A percentile compares a stretch with the other conserved stretches of the same genome.
Conservation (phyloP, 768 basidiomycete species). For the Trametes villosa region DNA sequence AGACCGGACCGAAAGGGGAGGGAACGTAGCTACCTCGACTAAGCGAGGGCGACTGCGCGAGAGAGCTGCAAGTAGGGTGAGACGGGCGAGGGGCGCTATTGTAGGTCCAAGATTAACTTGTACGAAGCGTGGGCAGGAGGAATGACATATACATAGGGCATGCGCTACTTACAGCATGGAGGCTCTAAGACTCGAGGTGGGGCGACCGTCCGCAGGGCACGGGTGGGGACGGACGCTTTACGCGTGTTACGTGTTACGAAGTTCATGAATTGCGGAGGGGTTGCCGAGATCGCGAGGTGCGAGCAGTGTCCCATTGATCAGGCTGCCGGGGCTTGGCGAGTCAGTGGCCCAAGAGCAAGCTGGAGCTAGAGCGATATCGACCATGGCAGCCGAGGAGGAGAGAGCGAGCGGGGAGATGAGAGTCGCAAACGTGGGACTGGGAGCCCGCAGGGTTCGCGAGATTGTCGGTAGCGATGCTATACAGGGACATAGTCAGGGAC, state of each 20-base stretch:
- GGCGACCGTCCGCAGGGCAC: neutral
- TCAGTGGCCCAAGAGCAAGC: neutral
- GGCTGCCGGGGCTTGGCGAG: neutral
- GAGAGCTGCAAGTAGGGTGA: neutral
- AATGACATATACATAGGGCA: neutral
- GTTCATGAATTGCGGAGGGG: neutral
- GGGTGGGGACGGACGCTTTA: constrained; percentile 10
- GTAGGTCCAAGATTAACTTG: neutral
- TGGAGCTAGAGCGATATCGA: neutral
- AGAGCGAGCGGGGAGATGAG: too few species aligned
- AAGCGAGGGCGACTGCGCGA: neutral
- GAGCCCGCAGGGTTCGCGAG: neutral
- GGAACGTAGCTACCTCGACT: too few species aligned
- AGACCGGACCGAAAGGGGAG: neutral
- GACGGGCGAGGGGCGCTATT: neutral
- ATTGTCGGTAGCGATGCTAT: constrained; percentile 6
- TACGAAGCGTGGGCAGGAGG: neutral
- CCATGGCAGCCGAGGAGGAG: neutral
- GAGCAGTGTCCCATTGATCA: neutral
- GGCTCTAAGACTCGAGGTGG: constrained; percentile 11
- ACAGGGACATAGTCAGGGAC: neutral
- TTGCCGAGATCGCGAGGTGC: constrained; percentile 5
- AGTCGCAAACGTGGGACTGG: neutral
- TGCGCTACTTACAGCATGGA: neutral
- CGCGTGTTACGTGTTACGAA: constrained; percentile 6